Evolutionary conservation across 2,329 filamentous ascomycete species (phyloP).

Genomic region (Xylaria sp.): DNA sequence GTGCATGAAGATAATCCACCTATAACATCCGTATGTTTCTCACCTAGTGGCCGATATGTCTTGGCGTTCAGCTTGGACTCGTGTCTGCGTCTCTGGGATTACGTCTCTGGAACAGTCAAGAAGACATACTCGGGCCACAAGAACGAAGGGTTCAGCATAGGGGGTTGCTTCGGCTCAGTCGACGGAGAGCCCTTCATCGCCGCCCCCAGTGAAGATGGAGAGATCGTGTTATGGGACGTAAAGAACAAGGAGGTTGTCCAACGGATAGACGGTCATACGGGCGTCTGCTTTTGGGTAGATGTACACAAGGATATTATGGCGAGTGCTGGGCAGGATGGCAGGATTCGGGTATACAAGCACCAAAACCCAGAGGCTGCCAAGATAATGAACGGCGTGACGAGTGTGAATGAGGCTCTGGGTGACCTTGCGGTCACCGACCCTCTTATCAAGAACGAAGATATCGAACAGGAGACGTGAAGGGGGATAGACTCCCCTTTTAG

Average conservation of each 20-base stretch:
- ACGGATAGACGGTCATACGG: constrained; percentile 56
- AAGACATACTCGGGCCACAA: constrained; percentile 96
- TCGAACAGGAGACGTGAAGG: constrained; percentile 45
- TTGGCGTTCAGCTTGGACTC: constrained; percentile 91
- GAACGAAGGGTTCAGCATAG: constrained; percentile 85
- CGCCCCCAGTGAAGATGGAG: constrained; percentile 86
- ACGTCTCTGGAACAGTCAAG: constrained; percentile 85
- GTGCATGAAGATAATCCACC: constrained; percentile 96
- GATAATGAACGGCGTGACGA: constrained; percentile 18
- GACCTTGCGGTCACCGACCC: constrained; percentile 59
- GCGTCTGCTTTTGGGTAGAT: constrained; percentile 71
- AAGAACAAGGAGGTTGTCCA: constrained; percentile 83
- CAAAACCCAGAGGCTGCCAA: constrained; percentile 1
- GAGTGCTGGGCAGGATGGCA: constrained; percentile 61
- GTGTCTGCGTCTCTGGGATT: constrained; percentile 92
- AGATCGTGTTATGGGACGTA: constrained; percentile 89
- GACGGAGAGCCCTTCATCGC: constrained; percentile 66
- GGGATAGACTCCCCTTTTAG: background rate
- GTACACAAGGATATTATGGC: constrained; percentile 62
- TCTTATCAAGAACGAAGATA: constrained; percentile 46
- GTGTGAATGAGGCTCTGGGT: constrained; percentile 12
- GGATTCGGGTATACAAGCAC: constrained; percentile 56
- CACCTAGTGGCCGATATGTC: constrained; percentile 91
- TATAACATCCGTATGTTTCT: constrained; percentile 88
- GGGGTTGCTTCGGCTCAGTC: constrained; percentile 79